Evolutionary conservation across 306 rosid genomes (phyloP), one percentile per base, ranked within the genome.

Genomic region (Cicer arietinum): DNA sequence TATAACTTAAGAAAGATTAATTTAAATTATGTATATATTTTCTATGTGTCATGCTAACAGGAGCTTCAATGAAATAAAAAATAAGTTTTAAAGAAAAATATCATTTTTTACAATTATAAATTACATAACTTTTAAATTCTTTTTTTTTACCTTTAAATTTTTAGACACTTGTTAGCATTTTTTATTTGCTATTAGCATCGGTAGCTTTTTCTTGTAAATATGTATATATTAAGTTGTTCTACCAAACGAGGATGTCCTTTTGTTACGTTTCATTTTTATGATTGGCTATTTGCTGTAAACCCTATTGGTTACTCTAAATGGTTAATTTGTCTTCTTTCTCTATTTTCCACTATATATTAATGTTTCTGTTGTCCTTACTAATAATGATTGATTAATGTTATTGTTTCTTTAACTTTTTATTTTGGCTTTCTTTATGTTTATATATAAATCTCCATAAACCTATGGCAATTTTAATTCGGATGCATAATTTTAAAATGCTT

Each of bases 211-310:
- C 44, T 67, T 72, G 60, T 46, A n/a, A 69, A 18, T 52, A 10
- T 51, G 77, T 73, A 35, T 40, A 7, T 50, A 77, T 76, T 71
- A 88, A 84, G 82, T 86, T 85, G 71, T 76, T 86, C 77, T 76
- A 86, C 96, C 96, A 74, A 90, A 88, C 73, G 76, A 62, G 40
- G 18, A 52, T 75, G 89, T 84, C 88, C 48, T 81, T 81, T 82
- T 84, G 90, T 69, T 79, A 45, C 40, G 75, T 62, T 80, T 7
- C 39, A 9, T 79, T 45, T 74, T 22, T 71, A 16, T 77, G 83
- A 79, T 75, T 85, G 83, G 82, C 65, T 85, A 41, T 46, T 35
- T 52, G 73, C 46, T 13, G 45, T 45, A 70, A 76, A 84, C 42
- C 73, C 76, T 57, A 65, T 77, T 84, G 76, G 79, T 79, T 58